Conservation (phyloP, 805 yeast species). For the Candida ascalaphidarum region DNA sequence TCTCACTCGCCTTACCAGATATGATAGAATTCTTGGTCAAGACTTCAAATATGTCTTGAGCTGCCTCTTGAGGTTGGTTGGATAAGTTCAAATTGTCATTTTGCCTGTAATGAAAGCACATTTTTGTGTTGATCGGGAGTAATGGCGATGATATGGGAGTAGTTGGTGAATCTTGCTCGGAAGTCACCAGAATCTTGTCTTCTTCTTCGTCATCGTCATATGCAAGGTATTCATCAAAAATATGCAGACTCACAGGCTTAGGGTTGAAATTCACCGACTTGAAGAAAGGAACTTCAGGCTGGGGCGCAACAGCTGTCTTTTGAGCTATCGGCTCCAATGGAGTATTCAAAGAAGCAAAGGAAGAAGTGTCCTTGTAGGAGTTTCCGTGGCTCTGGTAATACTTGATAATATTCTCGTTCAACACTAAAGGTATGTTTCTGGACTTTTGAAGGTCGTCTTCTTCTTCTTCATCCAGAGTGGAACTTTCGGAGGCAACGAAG, state of each 20-base stretch:
- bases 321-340: slow-evolving; percentile 1
- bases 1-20: slow-evolving; percentile 35
- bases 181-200: background rate
- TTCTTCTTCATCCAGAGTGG: slow-evolving; percentile 4
- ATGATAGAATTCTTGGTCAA: slow-evolving; percentile 28
- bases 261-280: slow-evolving; percentile 27
- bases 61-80: slow-evolving; percentile 15
- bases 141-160: slow-evolving; percentile 2
- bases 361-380: slow-evolving; percentile 23
- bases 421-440: slow-evolving; percentile 14
- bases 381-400: too few species aligned
- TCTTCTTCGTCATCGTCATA: slow-evolving; percentile 20
- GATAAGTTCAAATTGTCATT: slow-evolving; percentile 27
- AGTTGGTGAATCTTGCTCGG: slow-evolving; percentile 1
- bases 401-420: slow-evolving; percentile 29
- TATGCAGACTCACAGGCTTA: slow-evolving; percentile 14
- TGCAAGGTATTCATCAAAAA: slow-evolving; percentile 26
- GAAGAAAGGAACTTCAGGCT: slow-evolving; percentile 23
- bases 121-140: slow-evolving; percentile 12
- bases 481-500: background rate
- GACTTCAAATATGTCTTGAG: slow-evolving; percentile 21
- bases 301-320: slow-evolving; percentile 2
- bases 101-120: slow-evolving; percentile 31
- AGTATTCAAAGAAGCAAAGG: slow-evolving; percentile 21
- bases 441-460: slow-evolving; percentile 1